These are phyloP conservation scores for carrot (Daucus carota) DNA, from an alignment of 129 eudicot genomes.

Conservation along the genomic window DH1_v3.0 NC_030387.2:26344501-26345000, in stretches of 20 bases:
- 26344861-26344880: conserved; percentile 91
- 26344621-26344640: conserved; percentile 23
- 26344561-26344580: conserved; percentile 85
- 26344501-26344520: conserved; percentile 70
- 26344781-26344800: conserved; percentile 93
- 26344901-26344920: conserved; percentile 32
- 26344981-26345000: conserved; percentile 2
- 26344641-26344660: conserved; percentile 25
- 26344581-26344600: conserved; percentile 21
- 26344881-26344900: conserved; percentile 65
- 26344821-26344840: conserved; percentile 77
- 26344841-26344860: conserved; percentile 78
- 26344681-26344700: conserved; percentile 29
- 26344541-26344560: conserved; percentile 72
- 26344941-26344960: background rate
- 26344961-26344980: background rate
- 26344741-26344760: conserved; percentile 65
- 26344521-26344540: conserved; percentile 66
- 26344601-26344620: conserved; percentile 43
- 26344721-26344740: conserved; percentile 25
- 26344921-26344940: conserved; percentile 23
- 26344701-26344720: conserved; percentile 23
- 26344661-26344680: conserved; percentile 48
- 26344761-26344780: conserved; percentile 61
- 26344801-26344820: conserved; percentile 97